Evolutionary conservation across 805 yeast species (phyloP).

Genomic region (Metschnikowia santaceciliae): DNA sequence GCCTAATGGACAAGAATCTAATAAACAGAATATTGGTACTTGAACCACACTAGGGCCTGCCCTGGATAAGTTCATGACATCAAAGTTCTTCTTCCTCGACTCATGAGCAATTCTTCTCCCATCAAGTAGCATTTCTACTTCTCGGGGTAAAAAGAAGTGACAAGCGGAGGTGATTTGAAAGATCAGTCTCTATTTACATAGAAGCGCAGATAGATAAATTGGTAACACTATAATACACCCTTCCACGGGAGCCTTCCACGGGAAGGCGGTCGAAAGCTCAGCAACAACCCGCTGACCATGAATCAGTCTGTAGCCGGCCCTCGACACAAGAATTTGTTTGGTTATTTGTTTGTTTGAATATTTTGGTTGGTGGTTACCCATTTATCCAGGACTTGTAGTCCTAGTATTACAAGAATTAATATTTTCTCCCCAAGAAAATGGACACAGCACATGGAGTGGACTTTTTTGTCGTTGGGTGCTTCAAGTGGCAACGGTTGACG

Average conservation of each 20-base stretch:
- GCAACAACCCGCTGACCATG: background rate
- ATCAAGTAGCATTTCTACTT: background rate
- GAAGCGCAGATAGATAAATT: background rate
- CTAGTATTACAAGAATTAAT: background rate
- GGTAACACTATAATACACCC: conserved; percentile 4
- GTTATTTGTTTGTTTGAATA: background rate
- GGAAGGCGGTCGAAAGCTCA: background rate
- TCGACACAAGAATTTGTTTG: background rate
- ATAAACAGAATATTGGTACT: background rate
- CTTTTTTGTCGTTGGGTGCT: conserved; percentile 18
- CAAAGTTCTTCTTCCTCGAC: background rate
- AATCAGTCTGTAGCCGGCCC: background rate
- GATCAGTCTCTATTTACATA: background rate
- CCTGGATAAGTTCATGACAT: background rate
- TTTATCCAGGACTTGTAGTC: background rate
- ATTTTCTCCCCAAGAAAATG: conserved; percentile 38
- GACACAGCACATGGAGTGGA: conserved; percentile 29
- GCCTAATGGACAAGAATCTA: background rate
- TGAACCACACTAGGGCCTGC: background rate
- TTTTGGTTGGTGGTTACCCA: background rate
- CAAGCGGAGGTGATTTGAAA: background rate
- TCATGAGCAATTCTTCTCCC: background rate
- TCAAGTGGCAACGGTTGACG: conserved; percentile 36
- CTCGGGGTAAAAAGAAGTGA: background rate
- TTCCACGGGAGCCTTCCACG: conserved; percentile 1